Percentiles rank a stretch among this genome's conserved stretches.
Evolutionary conservation across 305 asterid species (phyloP).

Genomic region (Solanum aculeatissimum): DNA sequence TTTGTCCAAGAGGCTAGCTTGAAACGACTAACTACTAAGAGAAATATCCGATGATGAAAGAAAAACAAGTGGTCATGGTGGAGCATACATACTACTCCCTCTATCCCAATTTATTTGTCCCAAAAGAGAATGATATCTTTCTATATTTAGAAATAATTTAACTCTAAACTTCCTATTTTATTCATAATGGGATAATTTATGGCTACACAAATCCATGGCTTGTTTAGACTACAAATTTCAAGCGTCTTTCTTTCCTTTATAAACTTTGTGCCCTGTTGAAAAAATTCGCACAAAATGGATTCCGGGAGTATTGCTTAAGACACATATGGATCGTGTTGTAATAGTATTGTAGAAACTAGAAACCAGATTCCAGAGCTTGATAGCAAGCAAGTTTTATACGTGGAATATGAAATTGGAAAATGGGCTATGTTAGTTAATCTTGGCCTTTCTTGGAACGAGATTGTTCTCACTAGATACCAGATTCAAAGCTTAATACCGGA

Average conservation of each 20-base stretch:
- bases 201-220: not conserved
- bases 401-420: not conserved
- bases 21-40: not conserved
- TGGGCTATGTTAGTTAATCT: not conserved
- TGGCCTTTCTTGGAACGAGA: not conserved
- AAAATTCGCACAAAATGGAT: not conserved
- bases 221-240: not conserved
- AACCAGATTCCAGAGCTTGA: not conserved
- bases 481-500: not conserved
- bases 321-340: not conserved
- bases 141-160: not conserved
- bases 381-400: not conserved
- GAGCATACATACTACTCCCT: not conserved
- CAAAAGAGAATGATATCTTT: not conserved
- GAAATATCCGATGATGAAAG: not conserved
- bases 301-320: not conserved
- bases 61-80: not conserved
- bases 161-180: not conserved
- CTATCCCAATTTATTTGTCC: not conserved
- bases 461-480: not conserved
- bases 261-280: not conserved
- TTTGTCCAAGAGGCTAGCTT: not conserved
- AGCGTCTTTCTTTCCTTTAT: not conserved
- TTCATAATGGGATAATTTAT: not conserved
- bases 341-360: not conserved